Base-by-base conservation (phyloP, 2,329 filamentous ascomycete species). In the Ophiostoma tasmaniense region DNA sequence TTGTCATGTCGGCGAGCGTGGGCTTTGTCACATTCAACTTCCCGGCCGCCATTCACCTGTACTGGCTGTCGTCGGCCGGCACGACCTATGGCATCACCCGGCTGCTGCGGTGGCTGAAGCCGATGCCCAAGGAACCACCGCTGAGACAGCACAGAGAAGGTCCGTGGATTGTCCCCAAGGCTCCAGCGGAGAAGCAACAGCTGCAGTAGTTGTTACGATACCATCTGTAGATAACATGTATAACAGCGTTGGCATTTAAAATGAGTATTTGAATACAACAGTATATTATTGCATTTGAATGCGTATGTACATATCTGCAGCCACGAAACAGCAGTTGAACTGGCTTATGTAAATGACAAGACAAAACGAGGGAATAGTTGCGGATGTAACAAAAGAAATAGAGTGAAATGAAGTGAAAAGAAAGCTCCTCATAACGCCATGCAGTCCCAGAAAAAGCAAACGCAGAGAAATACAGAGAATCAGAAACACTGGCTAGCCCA, bases 401-500 rank as follows among this genome's bases (percentile, higher is more conserved):
- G 22, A 20, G 13, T 28, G 37, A 17, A 45, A 5, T n/a, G 6
- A 37, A 2, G n/a, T 13, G 8, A 2, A 65, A 17, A 65, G 3
- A 11, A 7, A 37, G 35, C 61, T 28, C 62, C 62, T 25, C 2
- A 66, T 17, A 66, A 66, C 64, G 39, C 64, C 64, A 50, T 66
- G 37, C 37, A 45, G 64, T 50, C 62, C 33, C 22, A 33, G 33
- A 28, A 68, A 30, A 11, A 30, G 20, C n/a, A 17, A 30, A 65
- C 17, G 42, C 14, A 14, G 5, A 30, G 17, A n/a, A 52, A 52
- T 11, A 33, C 35, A 4, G 25, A 14, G 65, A 39, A 13, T 30
- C 7, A 13, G 3, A 5, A 22, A 30, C 55, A n/a, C 8, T 30
- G 20, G 68, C 65, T 76, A 96, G 70, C 91, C 90, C 74, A 97